Evolutionary conservation across 768 basidiomycete species (phyloP), one percentile per base, ranked within the genome.

Genomic region (Leccinum olivaceopallidum): DNA sequence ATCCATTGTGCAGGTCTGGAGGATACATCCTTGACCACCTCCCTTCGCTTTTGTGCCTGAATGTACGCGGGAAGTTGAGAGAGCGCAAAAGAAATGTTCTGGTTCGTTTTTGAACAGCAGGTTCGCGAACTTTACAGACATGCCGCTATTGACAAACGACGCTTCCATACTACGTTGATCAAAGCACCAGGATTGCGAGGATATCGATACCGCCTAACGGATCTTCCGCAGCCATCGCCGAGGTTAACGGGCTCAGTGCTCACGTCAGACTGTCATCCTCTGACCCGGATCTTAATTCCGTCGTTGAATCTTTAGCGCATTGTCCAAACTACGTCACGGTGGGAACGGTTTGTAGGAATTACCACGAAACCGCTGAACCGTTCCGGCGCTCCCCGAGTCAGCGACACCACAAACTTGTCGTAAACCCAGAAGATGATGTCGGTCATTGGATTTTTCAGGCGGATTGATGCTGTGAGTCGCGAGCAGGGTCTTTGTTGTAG

Each of bases 401-500:
- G 24, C 24, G 24, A 26, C 24, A 26, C 24, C 24, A 26, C 24
- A 26, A 26, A 26, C 24, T 26, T 26, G 24, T 26, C 24, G 24
- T 26, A 26, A 26, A 4, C 24, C 24, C 24, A 26, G 24, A 26
- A 26, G 24, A 26, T 26, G 72, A 55, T 65, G 28, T 71, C 66
- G 20, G 14, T 71, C 18, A 30, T 72, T 42, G 69, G 63, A 5
- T 32, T 72, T 32, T 37, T 73, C 37, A 66, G 60, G 47, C 69
- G 73, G 5, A 8, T 66, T n/a, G 63, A 67, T 26, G 62, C 67
- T 20, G 67, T 74, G 50, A 69, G 66, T 66, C 24, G n/a, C 14
- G 34, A 55, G 28, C 56, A 57, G 10, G 34, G 48, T 69, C 10
- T 71, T 67, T 39, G 70, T 71, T 55, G 72, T 71, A 2, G 72